Conservation (phyloP, 176 grass and related monocot genomes). For the Hordeum vulgare region DNA sequence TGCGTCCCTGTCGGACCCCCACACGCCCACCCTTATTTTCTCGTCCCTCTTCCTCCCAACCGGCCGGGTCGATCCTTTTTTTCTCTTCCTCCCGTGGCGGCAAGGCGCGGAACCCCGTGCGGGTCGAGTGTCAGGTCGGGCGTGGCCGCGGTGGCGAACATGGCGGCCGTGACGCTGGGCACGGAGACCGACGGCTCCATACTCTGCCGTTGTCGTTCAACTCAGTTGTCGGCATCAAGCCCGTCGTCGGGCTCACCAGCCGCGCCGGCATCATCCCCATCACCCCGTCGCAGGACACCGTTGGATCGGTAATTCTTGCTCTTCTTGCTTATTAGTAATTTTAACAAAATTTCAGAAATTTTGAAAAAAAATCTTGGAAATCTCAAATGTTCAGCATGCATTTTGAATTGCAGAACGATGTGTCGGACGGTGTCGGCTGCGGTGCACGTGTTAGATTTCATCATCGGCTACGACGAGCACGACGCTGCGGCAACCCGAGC, state of each 20-base stretch:
- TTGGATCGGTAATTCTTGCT: slow-evolving; percentile 29
- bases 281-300: slow-evolving; percentile 30
- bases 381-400: too few relatives aligned
- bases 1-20: too few relatives aligned
- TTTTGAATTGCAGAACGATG: slow-evolving; percentile 48
- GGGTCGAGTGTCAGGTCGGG: slow-evolving; percentile 52
- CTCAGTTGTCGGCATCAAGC: slow-evolving; percentile 66
- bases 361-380: too few relatives aligned
- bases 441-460: slow-evolving; percentile 44
- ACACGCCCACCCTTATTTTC: too few relatives aligned
- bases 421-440: slow-evolving; percentile 47
- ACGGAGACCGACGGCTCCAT: slow-evolving; percentile 69
- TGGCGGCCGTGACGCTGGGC: slow-evolving; percentile 64
- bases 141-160: slow-evolving; percentile 46
- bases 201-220: slow-evolving; percentile 33
- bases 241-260: slow-evolving; percentile 52
- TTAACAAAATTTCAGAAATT: too few relatives aligned
- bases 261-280: slow-evolving; percentile 46
- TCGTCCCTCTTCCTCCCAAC: too few relatives aligned
- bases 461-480: slow-evolving; percentile 45
- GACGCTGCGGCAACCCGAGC: slow-evolving; percentile 32
- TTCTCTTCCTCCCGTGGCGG: slow-evolving; percentile 55
- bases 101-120: slow-evolving; percentile 47
- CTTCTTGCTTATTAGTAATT: too few relatives aligned
- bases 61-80: too few relatives aligned